These are phyloP conservation scores for Colletotrichum sublineola DNA, from an alignment of 2,329 filamentous ascomycete genomes.

Conservation along the genomic window DNA sequence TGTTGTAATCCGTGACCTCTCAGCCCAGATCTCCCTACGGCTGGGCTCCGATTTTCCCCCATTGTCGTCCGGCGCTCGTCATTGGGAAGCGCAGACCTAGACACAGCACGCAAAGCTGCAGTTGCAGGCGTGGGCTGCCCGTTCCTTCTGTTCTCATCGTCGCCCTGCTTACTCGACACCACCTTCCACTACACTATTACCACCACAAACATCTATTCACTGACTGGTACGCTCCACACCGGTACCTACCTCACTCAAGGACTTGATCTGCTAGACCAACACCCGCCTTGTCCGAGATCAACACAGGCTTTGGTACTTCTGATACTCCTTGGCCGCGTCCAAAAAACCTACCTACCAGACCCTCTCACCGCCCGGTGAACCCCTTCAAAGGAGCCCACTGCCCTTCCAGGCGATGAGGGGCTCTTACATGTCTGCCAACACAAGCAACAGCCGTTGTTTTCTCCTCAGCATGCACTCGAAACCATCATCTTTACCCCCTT, in stretches of 20 bases:
- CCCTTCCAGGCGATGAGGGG: conserved; percentile 25
- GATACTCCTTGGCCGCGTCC: conserved; percentile 8
- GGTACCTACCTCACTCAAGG: background rate
- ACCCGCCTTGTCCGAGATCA: conserved; percentile 16
- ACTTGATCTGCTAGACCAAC: conserved; percentile 3
- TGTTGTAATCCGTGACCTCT: conserved; percentile 44
- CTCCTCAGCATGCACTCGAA: conserved; percentile 39
- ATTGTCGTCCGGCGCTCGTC: conserved; percentile 41
- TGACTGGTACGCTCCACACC: background rate
- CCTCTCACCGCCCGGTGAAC: conserved; percentile 40
- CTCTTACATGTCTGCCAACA: conserved; percentile 39
- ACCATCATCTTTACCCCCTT: conserved; percentile 29
- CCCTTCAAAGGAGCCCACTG: conserved; percentile 22
- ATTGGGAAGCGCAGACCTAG: conserved; percentile 32
- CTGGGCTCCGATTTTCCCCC: conserved; percentile 39
- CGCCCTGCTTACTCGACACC: conserved; percentile 12
- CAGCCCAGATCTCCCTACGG: conserved; percentile 40
- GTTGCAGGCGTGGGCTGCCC: conserved; percentile 28
- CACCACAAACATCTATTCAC: background rate
- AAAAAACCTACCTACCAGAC: background rate
- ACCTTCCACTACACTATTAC: background rate
- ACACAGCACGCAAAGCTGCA: conserved; percentile 14
- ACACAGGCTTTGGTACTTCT: conserved; percentile 4
- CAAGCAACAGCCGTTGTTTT: conserved; percentile 33
- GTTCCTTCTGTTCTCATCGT: conserved; percentile 23